Base-by-base conservation (phyloP, 2,329 filamentous ascomycete genomes). In the Fusarium napiforme region DNA sequence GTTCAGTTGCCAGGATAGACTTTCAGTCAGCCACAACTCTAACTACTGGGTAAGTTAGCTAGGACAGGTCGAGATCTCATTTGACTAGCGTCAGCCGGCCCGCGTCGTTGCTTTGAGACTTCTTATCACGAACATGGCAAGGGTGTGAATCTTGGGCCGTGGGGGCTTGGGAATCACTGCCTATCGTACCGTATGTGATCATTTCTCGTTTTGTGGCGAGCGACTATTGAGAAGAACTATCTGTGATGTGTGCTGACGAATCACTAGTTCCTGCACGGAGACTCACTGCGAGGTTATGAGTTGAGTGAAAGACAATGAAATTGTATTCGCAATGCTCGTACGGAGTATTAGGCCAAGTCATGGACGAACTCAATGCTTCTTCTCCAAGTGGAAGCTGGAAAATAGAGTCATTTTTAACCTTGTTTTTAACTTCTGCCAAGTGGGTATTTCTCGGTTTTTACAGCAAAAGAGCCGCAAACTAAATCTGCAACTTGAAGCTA, bases 391-490 rank as follows among this genome's bases (percentile, higher is more conserved):
- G 23, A 50, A 50, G 42, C 37, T 62, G n/a, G 45, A 56, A 34
- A 52, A 49, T 21, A 58, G 47, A 60, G 53, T 55, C 45, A 30
- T 60, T 72, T 74, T 74, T 73, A 73, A 73, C 67, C 71, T 73
- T 73, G 37, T 74, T 72, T 73, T 64, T 61, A 57, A 52, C 64
- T 52, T 64, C 32, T 64, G 12, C 55, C 39, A 47, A 64, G 55
- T 74, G 58, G 59, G 46, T 61, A 19, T 43, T 50, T 46, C 21
- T 39, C 49, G 42, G n/a, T 45, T 67, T 67, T 28, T 46, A 30
- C 34, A 37, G 9, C 26, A 19, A 40, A 62, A 60, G 67, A 64
- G 67, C 71, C 66, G 70, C 71, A 67, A 43, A 9, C 43, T 39
- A 43, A 23, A 39, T 45, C 26, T 45, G n/a, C 32, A 45, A 60